A percentile compares a stretch with the other conserved stretches of the same genome.
phyloP scores from a whole-genome alignment of 2,329 filamentous ascomycete genomes.

The Alternaria sp. region DNA sequence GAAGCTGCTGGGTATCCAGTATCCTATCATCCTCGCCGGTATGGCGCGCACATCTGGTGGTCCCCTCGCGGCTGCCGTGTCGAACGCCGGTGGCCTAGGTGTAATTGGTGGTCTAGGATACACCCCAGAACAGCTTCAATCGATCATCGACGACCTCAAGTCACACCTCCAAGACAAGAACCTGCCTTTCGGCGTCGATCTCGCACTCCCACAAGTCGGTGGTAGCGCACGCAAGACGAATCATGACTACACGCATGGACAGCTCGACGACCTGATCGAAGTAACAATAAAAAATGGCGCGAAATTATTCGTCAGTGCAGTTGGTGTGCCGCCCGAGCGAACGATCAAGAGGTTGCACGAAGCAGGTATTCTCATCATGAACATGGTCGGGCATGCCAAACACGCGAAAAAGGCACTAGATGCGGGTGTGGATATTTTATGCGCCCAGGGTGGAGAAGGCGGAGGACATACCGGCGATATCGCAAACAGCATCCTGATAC shows the following conservation, averaged over 20 bases:
- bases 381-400: slow-evolving; percentile 94
- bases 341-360: slow-evolving; percentile 80
- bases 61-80: slow-evolving; percentile 58
- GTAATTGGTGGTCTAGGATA: slow-evolving; percentile 60
- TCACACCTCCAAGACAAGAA: slow-evolving; percentile 69
- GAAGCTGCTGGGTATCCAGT: slow-evolving; percentile 77
- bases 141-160: slow-evolving; percentile 88
- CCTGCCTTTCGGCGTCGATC: slow-evolving; percentile 88
- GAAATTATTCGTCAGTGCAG: slow-evolving; percentile 83
- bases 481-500: slow-evolving; percentile 84
- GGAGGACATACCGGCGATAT: slow-evolving; percentile 93
- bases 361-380: slow-evolving; percentile 87
- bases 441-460: slow-evolving; percentile 90
- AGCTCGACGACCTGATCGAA: slow-evolving; percentile 85
- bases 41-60: slow-evolving; percentile 79
- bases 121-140: slow-evolving; percentile 73
- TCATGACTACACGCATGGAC: slow-evolving; percentile 92
- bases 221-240: slow-evolving; percentile 87
- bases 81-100: slow-evolving; percentile 83
- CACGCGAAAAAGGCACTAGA: slow-evolving; percentile 90
- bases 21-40: slow-evolving; percentile 90
- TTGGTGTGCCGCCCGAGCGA: slow-evolving; percentile 79
- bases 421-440: slow-evolving; percentile 87
- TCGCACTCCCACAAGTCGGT: slow-evolving; percentile 89
- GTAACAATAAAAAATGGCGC: slow-evolving; percentile 87